Base-by-base conservation (phyloP, 2,329 filamentous ascomycete genomes). In the Chalaropsis ovoidea region DNA sequence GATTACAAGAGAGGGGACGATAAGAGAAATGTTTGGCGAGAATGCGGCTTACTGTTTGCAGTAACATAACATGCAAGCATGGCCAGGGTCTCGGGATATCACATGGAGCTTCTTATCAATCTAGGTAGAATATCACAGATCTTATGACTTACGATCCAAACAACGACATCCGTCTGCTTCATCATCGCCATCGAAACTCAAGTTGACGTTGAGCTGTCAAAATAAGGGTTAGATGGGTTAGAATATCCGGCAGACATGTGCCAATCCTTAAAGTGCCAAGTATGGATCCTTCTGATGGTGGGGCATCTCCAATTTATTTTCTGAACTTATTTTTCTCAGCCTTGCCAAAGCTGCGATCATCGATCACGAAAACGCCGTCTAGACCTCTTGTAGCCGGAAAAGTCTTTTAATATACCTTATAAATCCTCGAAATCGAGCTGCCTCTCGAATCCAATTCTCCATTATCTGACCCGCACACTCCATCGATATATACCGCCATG, bases 31-130 rank as follows among this genome's bases (percentile, higher is more conserved):
- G 13, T 96, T 96, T 78, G 93, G 93, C 1, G 86, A 91, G 65
- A 83, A 93, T 71, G 86, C 90, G 3, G 73, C 93, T 66, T 82
- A 95, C 76, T 96, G 92, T 75, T 75, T 95, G 61, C 77, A 79
- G 69, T 86, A 76, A 49, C 19, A 1, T 11, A 31, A 2, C n/a
- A n/a, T n/a, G n/a, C n/a, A n/a, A 49, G 11, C 11, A 10, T 39
- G 7, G 11, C 27, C 31, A 24, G 22, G n/a, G 17, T 13, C 8
- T 49, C 6, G n/a, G n/a, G 0, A 10, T 24, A 43, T 43, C n/a
- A 10, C 24, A 17, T 49, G 5, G 8, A 39, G 35, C 35, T 10
- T 39, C 35, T 10, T 1, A 6, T 7, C 35, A 39, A 6, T 39
- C 4, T 39, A 39, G 35, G 35, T 10, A 39, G 31, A 35, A 35